phyloP scores from a whole-genome alignment of 805 yeast genomes.

The Myxozyma lipomycoides region DNA sequence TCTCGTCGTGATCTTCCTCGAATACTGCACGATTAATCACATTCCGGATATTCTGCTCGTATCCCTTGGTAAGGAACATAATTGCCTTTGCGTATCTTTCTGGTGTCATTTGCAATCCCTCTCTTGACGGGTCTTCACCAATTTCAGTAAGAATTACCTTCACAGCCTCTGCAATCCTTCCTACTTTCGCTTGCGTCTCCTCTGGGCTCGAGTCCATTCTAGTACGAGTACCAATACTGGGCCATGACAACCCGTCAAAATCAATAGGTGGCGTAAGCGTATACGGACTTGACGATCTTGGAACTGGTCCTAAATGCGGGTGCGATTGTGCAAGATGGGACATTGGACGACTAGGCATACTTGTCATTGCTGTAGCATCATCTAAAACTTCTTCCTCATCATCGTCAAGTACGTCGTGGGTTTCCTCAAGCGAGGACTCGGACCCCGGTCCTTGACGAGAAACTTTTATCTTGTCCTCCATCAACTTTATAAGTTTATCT shows the following conservation, averaged over 20 bases:
- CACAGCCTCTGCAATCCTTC: conserved; percentile 81
- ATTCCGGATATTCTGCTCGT: conserved; percentile 87
- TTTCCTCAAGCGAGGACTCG: background rate
- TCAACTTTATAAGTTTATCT: background rate
- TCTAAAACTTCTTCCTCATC: conserved; percentile 10
- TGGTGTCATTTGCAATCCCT: conserved; percentile 91
- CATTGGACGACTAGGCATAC: background rate
- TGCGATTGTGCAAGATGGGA: conserved; percentile 14
- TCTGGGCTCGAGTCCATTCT: conserved; percentile 67
- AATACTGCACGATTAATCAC: conserved; percentile 93
- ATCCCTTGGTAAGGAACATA: conserved; percentile 93
- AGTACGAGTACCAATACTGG: conserved; percentile 74
- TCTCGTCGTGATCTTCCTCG: conserved; percentile 97
- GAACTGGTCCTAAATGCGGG: conserved; percentile 39
- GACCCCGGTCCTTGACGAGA: background rate
- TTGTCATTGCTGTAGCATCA: conserved; percentile 1
- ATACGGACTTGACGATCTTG: conserved; percentile 78
- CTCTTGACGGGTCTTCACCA: conserved; percentile 87
- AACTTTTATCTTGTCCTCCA: background rate
- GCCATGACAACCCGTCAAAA: conserved; percentile 91
- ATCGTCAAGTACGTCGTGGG: conserved; percentile 11
- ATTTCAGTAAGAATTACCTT: conserved; percentile 65
- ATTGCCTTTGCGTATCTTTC: conserved; percentile 95
- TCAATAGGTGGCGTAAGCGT: conserved; percentile 83
- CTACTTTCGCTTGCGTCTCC: conserved; percentile 62